A percentile compares a stretch with the other conserved stretches of the same genome.
Conservation (phyloP, 371 early-diverging fungal species). For the Fennellomyces sp. region DNA sequence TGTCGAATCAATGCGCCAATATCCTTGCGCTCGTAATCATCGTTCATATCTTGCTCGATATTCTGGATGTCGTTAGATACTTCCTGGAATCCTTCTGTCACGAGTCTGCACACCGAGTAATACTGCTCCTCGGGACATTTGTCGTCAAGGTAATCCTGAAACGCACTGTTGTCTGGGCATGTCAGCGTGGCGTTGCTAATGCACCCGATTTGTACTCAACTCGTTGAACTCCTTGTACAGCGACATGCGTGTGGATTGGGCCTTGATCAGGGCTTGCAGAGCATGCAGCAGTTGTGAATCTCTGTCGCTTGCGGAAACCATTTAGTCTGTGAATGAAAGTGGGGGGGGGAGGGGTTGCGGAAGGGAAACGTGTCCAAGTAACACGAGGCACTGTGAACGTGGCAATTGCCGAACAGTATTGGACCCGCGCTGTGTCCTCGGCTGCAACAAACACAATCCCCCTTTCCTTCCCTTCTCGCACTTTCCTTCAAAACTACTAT, state of each 20-base stretch:
- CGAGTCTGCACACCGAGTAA: slow-evolving; percentile 44
- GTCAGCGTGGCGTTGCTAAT: not conserved
- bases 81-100: slow-evolving; percentile 53
- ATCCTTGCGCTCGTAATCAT: slow-evolving; percentile 16
- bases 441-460: not conserved
- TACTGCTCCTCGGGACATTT: slow-evolving; percentile 45
- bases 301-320: not conserved
- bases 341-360: not conserved
- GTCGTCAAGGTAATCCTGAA: slow-evolving; percentile 41
- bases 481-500: not conserved
- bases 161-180: slow-evolving; percentile 29
- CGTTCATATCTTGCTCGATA: slow-evolving; percentile 28
- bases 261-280: slow-evolving; percentile 33
- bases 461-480: not conserved
- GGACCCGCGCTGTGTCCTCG: not conserved
- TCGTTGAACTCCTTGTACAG: slow-evolving; percentile 48
- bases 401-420: not conserved
- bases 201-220: slow-evolving; percentile 17
- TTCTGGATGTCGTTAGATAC: slow-evolving; percentile 42
- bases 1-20: slow-evolving; percentile 32
- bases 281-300: not conserved
- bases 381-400: not conserved
- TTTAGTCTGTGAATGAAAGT: not conserved
- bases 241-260: slow-evolving; percentile 40
- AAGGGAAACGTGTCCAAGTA: no score